Conservation (phyloP, 2,329 filamentous ascomycete species). For the Pseudogymnoascus sp. region DNA sequence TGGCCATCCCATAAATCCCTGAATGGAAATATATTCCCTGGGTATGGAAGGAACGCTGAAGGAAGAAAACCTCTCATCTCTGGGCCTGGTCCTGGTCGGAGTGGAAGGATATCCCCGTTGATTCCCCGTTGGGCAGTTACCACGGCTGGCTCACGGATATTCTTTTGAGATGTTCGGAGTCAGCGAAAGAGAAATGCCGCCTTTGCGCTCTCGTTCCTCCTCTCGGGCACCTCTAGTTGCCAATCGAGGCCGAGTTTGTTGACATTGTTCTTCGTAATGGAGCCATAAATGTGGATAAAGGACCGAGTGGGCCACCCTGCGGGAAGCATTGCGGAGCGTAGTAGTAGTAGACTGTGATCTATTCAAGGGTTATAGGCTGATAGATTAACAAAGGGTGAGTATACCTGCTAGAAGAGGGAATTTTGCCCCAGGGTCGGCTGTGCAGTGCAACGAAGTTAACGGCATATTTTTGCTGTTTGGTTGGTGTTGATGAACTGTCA, state of each 20-base stretch:
- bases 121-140: not conserved
- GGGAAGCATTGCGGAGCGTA: not conserved
- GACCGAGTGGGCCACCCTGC: not conserved
- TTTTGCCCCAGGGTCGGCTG: not conserved
- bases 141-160: not conserved
- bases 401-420: constrained; percentile 3
- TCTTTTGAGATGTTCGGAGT: not conserved
- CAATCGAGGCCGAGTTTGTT: not conserved
- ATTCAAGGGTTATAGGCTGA: not conserved
- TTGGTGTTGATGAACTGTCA: not conserved
- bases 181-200: not conserved
- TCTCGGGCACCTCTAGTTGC: not conserved
- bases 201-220: not conserved
- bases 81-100: not conserved
- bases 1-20: not conserved
- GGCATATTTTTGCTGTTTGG: not conserved
- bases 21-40: not conserved
- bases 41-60: not conserved
- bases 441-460: not conserved
- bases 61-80: not conserved
- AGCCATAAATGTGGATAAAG: not conserved
- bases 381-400: not conserved
- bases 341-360: not conserved
- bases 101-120: not conserved
- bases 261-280: not conserved